Base-by-base conservation (phyloP, 2,329 filamentous ascomycete species). In the Cytospora schulzeri region DNA sequence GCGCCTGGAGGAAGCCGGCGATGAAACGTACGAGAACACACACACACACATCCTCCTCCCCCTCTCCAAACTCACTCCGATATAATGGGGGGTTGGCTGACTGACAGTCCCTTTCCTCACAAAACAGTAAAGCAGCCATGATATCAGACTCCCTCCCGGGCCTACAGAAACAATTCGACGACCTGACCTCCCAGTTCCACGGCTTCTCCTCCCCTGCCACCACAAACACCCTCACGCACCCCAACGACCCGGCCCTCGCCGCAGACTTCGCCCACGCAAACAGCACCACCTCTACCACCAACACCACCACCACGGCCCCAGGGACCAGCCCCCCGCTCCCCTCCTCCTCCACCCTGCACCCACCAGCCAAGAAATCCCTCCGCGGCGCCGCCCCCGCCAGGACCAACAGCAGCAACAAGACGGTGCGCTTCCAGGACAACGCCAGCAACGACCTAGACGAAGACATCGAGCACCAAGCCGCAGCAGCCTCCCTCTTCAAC, bases 351-450 rank as follows among this genome's bases (percentile, higher is more conserved):
- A 29, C 62, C 53, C 70, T 72, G 1, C 68, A 70, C 8, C 28
- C 62, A 1, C 48, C 68, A 17, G 52, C 70, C 60, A 69, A 72
- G 62, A 60, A 63, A 15, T 65, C 67, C 28, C 62, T 73, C 65
- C 72, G 73, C 73, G 73, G 76, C 58, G 69, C 68, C 70, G 69
- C 68, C 66, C 70, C 66, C 45, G 67, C 73, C 58, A 59, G 38
- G 48, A 64, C 67, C 28, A 56, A 55, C 50, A 52, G 59, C 55
- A 66, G 55, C 54, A 74, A 86, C 60, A 94, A 95, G 77, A 89
- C 89, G n/a, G 93, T 97, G 54, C 91, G 93, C 66, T 97, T 97
- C 83, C 89, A 86, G 73, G 91, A 96, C 76, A 17, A 82, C 85
- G 61, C 59, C 33, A 2, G 1, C 33, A 91, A 82, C 56, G 60